Base-by-base conservation (phyloP, 768 basidiomycete species). In the Boletus subcaerulescens region DNA sequence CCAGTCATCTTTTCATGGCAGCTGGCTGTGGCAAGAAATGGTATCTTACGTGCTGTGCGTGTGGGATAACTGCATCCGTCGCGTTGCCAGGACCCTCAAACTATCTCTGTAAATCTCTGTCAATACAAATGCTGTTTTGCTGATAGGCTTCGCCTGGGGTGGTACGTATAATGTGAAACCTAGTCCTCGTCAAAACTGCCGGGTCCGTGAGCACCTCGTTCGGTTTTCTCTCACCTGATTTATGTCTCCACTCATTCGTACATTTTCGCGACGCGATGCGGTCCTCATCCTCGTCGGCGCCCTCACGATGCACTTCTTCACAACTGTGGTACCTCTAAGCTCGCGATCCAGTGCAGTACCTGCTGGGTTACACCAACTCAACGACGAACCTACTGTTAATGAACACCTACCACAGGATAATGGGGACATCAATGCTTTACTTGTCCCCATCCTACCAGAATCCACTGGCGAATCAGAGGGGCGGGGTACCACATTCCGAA, bases 251-350 rank as follows among this genome's bases (percentile, higher is more conserved):
- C 67, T 77, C 46, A 69, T 77, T 61, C 75, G 77, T 35, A 56
- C 73, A 38, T 63, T 84, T 31, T 75, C 83, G 9, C 72, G 80
- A 31, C 75, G 83, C 32, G 85, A 87, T 71, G 84, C 77, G 18
- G 58, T 85, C 52, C 79, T 87, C 56, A 67, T 86, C 52, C 73
- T 85, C 41, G 56, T 84, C 14, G 85, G 85, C 20, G 84, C 83
- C 1, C 71, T 77, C 17, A 72, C 72, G 20, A 82, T 81, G 77
- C 80, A 85, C 57, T 52, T 85, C 35, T 77, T 80, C 71, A 69
- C 77, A 17, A 55, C 77, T 3, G 58, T 83, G 38, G 53, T 41
- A 8, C 63, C 67, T 66, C 68, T 77, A 59, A 59, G 51, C 26
- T 48, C 69, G 45, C 40, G 63, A 45, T 70, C 73, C 15, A 70